Percentiles rank a stretch among this genome's conserved stretches.
These are phyloP conservation scores for Penicillium thymicola DNA, from an alignment of 2,329 filamentous ascomycete species.

Conservation along the genomic window DNA sequence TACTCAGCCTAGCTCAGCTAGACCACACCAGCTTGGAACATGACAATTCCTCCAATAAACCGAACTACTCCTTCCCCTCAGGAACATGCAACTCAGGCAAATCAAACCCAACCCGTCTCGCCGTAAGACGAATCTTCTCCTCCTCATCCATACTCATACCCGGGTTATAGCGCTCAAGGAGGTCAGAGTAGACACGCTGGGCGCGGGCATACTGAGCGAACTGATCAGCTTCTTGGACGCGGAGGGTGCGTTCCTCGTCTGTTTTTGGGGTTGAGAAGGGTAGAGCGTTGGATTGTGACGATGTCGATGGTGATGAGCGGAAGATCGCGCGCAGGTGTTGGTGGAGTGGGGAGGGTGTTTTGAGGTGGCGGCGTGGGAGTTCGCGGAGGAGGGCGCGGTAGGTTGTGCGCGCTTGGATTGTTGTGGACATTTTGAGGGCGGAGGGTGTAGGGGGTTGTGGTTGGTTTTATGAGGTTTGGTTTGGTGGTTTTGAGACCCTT, in stretches of 20 bases:
- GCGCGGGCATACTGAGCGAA: conserved; percentile 75
- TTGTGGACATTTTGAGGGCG: conserved; percentile 18
- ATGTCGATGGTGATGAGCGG: conserved; percentile 32
- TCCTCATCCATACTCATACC: conserved; percentile 83
- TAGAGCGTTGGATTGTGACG: background rate
- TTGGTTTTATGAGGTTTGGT: background rate
- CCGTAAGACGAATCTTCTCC: conserved; percentile 78
- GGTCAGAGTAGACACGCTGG: conserved; percentile 76
- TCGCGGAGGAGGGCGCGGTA: conserved; percentile 89
- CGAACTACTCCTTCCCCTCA: conserved; percentile 11
- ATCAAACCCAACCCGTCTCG: conserved; percentile 85
- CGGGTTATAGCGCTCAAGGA: conserved; percentile 90
- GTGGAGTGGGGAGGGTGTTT: conserved; percentile 67
- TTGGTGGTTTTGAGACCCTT: background rate
- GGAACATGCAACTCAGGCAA: conserved; percentile 63
- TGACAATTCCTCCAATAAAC: too few relatives aligned
- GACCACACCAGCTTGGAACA: too few relatives aligned
- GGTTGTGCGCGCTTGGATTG: conserved; percentile 61
- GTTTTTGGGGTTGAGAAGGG: conserved; percentile 16
- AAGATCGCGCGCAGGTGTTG: conserved; percentile 65
- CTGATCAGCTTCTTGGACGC: conserved; percentile 64
- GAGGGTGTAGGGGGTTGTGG: background rate
- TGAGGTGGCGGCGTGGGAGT: conserved; percentile 67
- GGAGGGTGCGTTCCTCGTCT: conserved; percentile 19
- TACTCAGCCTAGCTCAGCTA: too few relatives aligned